Evolutionary conservation across 208 protist genomes (phyloP).

Genomic region (Trypanosoma conorhini): DNA sequence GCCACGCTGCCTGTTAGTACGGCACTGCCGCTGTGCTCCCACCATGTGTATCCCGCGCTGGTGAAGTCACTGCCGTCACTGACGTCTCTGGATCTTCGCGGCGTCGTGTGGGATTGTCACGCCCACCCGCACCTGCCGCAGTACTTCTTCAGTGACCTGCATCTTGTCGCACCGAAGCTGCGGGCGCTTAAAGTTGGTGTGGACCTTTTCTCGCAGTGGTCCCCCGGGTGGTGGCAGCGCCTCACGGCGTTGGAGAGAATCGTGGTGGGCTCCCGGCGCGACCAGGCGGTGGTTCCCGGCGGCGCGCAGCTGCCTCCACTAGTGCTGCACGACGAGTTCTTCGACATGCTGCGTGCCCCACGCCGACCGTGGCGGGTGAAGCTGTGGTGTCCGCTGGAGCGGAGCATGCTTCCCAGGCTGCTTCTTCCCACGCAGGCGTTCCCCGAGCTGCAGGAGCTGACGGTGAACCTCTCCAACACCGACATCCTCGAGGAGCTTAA

Average conservation of each 20-base stretch:
- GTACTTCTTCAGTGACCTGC: constrained; percentile 72
- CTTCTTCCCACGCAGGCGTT: constrained; percentile 39
- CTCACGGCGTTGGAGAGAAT: constrained; percentile 47
- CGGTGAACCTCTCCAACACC: constrained; percentile 58
- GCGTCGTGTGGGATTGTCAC: constrained; percentile 51
- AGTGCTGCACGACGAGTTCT: constrained; percentile 54
- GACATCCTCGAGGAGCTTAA: constrained; percentile 30
- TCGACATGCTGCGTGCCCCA: constrained; percentile 42
- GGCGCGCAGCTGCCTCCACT: constrained; percentile 5
- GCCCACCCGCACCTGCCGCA: constrained; percentile 15
- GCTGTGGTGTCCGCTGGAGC: constrained; percentile 67
- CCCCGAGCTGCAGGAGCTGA: constrained; percentile 53
- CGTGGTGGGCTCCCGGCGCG: constrained; percentile 53
- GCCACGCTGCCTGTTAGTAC: constrained; percentile 23
- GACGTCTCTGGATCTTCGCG: constrained; percentile 64
- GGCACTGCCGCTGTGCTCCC: constrained; percentile 23
- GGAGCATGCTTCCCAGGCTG: constrained; percentile 34
- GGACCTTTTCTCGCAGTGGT: constrained; percentile 58
- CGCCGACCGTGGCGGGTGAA: constrained; percentile 57
- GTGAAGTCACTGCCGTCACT: constrained; percentile 46
- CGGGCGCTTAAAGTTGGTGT: constrained; percentile 63
- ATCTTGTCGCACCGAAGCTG: constrained; percentile 57
- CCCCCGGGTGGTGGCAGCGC: constrained; percentile 73
- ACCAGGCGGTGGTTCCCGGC: constrained; percentile 19
- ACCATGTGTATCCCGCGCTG: constrained; percentile 41